A percentile compares a stretch with the other conserved stretches of the same genome.
phyloP scores from a whole-genome alignment of 306 rosid species.

The Gastrolobium bilobum region DNA sequence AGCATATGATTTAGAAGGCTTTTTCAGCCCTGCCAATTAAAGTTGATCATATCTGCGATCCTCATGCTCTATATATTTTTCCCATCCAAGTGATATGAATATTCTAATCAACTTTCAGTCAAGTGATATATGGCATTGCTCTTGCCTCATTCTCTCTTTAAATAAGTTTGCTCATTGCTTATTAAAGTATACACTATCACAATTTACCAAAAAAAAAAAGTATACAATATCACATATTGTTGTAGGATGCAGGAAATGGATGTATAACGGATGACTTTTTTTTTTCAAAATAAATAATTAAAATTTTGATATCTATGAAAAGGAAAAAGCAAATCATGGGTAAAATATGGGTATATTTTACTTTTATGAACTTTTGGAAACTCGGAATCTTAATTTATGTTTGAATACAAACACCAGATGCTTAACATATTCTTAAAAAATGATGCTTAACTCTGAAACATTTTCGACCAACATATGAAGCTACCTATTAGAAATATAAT shows the following conservation, averaged over 20 bases:
- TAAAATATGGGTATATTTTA: background rate
- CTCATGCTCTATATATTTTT: background rate
- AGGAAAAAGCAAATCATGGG: background rate
- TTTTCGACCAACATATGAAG: conserved; percentile 1
- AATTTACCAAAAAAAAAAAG: background rate
- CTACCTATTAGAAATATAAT: background rate
- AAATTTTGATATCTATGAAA: background rate
- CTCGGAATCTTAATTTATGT: background rate
- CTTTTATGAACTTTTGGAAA: conserved; percentile 12
- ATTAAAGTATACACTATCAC: background rate
- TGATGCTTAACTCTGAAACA: background rate
- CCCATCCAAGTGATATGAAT: background rate
- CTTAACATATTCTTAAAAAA: background rate
- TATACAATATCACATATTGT: background rate
- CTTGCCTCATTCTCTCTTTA: conserved; percentile 22
- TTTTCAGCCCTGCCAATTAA: background rate
- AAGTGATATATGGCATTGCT: conserved; percentile 1
- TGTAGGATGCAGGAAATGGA: background rate
- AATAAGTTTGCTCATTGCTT: conserved; percentile 29
- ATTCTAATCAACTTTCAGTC: background rate
- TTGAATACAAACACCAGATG: conserved; percentile 3
- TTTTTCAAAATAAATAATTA: background rate
- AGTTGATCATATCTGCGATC: background rate
- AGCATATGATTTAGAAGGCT: background rate
- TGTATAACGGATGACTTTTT: background rate